Evolutionary conservation across 2,329 filamentous ascomycete genomes (phyloP).

Genomic region (Neopestalotiopsis rosae): DNA sequence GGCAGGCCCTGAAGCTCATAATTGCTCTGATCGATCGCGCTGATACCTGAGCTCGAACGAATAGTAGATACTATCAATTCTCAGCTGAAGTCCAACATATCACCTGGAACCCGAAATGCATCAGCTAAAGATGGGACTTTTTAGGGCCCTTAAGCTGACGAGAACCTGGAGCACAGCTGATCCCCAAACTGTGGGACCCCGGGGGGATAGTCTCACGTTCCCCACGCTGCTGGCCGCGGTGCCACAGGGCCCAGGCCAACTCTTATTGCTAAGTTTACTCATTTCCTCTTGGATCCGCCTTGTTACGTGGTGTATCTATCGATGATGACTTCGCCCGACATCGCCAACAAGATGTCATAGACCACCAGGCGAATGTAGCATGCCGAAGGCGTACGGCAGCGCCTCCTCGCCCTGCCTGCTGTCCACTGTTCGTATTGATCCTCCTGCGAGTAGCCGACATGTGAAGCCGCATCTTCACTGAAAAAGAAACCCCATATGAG

Average conservation of each 20-base stretch:
- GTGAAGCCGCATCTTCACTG: background rate
- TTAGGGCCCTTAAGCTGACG: too few species aligned
- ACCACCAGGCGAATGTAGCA: background rate
- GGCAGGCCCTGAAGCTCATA: background rate
- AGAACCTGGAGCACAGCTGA: background rate
- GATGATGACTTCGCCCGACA: background rate
- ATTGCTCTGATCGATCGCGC: background rate
- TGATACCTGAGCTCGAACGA: background rate
- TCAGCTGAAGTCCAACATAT: background rate
- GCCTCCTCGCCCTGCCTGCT: background rate
- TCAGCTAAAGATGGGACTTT: background rate
- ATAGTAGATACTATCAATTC: background rate
- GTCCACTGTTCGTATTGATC: background rate
- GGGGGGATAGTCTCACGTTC: background rate
- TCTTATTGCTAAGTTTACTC: background rate
- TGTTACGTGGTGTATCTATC: background rate
- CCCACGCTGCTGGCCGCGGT: background rate
- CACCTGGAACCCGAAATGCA: background rate
- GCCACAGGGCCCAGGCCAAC: background rate
- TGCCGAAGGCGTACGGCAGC: background rate
- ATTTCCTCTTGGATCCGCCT: background rate
- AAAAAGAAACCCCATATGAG: background rate
- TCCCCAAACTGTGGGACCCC: background rate
- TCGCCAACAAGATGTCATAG: background rate
- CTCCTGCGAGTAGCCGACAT: background rate